Percentiles rank a stretch among this genome's conserved stretches.
These are phyloP conservation scores for Begonia peltatifolia DNA, from an alignment of 306 rosid species.

Conservation along the genomic window DNA sequence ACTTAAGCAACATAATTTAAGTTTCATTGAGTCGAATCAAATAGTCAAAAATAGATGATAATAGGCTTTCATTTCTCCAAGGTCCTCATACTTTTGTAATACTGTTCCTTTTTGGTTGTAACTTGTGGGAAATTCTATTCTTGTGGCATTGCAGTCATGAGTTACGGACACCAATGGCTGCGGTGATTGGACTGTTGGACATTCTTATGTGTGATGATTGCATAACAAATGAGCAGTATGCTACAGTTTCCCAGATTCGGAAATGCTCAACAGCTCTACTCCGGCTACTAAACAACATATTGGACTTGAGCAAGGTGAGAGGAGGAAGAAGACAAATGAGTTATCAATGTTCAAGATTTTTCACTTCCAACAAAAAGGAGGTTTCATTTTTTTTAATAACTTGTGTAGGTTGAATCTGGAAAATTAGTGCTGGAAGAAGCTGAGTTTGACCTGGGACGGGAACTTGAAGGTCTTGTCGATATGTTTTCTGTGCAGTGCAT, in stretches of 20 bases:
- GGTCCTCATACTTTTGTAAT: too few species aligned
- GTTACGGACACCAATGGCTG: conserved; percentile 98
- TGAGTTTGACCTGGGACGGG: conserved; percentile 87
- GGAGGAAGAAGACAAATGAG: too few species aligned
- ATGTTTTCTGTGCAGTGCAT: conserved; percentile 98
- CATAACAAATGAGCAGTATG: conserved; percentile 81
- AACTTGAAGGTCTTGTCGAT: conserved; percentile 96
- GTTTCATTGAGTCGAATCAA: too few species aligned
- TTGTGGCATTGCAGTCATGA: conserved; percentile 60
- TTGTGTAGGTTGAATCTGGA: conserved; percentile 85
- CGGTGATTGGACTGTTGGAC: conserved; percentile 94
- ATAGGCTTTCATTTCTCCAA: too few species aligned
- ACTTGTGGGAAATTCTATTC: neutral
- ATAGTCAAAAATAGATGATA: too few species aligned
- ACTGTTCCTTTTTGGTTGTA: neutral
- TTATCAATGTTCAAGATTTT: too few species aligned
- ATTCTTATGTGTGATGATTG: conserved; percentile 94
- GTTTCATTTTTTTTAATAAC: neutral
- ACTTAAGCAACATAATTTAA: too few species aligned
- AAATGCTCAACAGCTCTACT: conserved; percentile 94
- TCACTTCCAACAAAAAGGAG: too few species aligned
- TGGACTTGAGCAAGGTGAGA: conserved; percentile 88
- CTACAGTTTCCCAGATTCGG: conserved; percentile 87
- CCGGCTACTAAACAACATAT: conserved; percentile 90
- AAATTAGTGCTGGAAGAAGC: conserved; percentile 87